phyloP scores from a whole-genome alignment of 148 eudicot genomes.

The Pharnaceum exiguum region DNA sequence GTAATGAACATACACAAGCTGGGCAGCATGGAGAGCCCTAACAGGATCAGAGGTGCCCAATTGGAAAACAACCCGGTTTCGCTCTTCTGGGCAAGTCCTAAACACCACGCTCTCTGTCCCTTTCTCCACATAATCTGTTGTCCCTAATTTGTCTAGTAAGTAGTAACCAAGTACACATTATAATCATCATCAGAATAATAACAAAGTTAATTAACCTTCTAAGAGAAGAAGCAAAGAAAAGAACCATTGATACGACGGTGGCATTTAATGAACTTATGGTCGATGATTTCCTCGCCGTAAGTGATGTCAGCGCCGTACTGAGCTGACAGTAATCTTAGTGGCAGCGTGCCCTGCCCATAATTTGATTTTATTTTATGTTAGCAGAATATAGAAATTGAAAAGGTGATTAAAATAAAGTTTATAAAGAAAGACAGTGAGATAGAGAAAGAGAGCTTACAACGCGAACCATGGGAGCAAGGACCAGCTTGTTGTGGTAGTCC shows the following conservation, averaged over 20 bases:
- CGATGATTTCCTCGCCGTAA: slow-evolving; percentile 88
- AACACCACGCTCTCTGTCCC: slow-evolving; percentile 66
- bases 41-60: slow-evolving; percentile 79
- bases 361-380: not conserved
- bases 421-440: not conserved
- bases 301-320: slow-evolving; percentile 84
- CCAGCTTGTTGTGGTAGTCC: slow-evolving; percentile 65
- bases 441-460: slow-evolving; percentile 44
- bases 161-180: not conserved
- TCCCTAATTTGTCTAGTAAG: slow-evolving; percentile 50
- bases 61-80: slow-evolving; percentile 65
- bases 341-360: slow-evolving; percentile 63
- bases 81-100: slow-evolving; percentile 74
- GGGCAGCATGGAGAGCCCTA: slow-evolving; percentile 78
- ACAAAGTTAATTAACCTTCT: not conserved
- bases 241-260: slow-evolving; percentile 65
- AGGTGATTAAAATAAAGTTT: not conserved
- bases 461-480: slow-evolving; percentile 91
- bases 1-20: slow-evolving; percentile 70
- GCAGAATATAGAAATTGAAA: not conserved
- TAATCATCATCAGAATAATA: not conserved
- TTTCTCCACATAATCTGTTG: slow-evolving; percentile 68
- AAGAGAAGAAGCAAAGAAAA: not conserved
- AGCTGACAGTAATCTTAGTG: slow-evolving; percentile 74
- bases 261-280: slow-evolving; percentile 81